Evolutionary conservation across 345 rosid genomes (phyloP), one percentile per base, ranked within the genome.

Genomic region (Aethionema arabicum): DNA sequence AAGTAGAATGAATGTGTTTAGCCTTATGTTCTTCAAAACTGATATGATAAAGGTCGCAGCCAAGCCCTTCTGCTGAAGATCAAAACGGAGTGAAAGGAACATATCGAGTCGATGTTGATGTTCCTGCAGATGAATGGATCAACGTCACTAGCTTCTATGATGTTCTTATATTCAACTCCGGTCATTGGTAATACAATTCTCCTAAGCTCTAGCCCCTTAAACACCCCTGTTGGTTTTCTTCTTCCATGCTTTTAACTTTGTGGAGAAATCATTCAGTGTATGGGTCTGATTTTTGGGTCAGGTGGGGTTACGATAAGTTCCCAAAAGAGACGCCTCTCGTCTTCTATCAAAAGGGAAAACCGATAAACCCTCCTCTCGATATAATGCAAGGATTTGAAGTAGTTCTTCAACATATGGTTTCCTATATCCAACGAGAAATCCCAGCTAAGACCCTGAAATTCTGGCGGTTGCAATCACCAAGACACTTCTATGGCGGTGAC

Each of bases 251-350:
- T 64, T 4, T 38, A 48, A 11, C 64, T 47, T 38, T 61, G 61
- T 38, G 67, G 4, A 48, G 41, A 52, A 42, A 51, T 53, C 2
- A 50, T 11, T 56, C 33, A 37, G n/a, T 56, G 49, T 11, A 32
- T 45, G 47, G 54, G 33, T 29, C 3, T 60, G 42, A 32, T 38
- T 32, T 16, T 63, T 5, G 37, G n/a, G 42, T 67, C 35, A 93
- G 97, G 96, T 90, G 99, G 99, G 86, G 95, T 39, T 78, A 75
- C 35, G 97, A 86, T 70, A 93, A 93, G 73, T 93, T 93, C 74
- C 99, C 99, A 0, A 68, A 76, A 60, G 95, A 87, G 74, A 80
- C 79, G 9, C 97, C 97, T 52, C 92, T 90, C 43, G 89, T 87
- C 15, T 90, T 93, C 65, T 83, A 87, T 72, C 77, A 11, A 43